Evolutionary conservation across 495 filamentous ascomycete species (phyloP), one percentile per base, ranked within the genome.

Genomic region (Aspergillus olivimuriae): DNA sequence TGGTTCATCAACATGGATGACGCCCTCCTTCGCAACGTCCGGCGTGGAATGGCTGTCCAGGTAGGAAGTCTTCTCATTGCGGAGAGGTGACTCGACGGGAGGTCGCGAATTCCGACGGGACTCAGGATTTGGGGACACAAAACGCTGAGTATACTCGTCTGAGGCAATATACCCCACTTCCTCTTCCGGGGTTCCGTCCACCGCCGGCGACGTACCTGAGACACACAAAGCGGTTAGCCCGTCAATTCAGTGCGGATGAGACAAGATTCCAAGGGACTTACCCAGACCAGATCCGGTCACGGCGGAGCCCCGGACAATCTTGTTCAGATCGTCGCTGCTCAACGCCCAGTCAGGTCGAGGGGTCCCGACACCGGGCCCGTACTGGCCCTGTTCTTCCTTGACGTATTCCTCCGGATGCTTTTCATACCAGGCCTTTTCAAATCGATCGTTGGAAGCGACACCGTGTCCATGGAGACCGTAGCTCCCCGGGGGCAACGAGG

Each of bases 271-370:
- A 12, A 30, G 30, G 16, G 20, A 36, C 63, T 62, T 54, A 87
- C 82, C 82, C 59, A 81, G 62, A 53, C 81, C 83, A 58, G 80
- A 70, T 34, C 82, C 82, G 50, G 70, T 73, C 49, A 69, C 77
- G 28, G 76, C 77, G 24, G 84, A 86, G 34, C 87, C 74, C 34
- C 79, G 72, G 38, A 97, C 90, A 50, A 95, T 82, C 68, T 87
- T 89, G 64, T 94, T 94, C 53, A 99, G 69, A 54, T 95, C 87
- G 33, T 89, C 86, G 47, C 86, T 89, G 62, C 87, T 94, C 78
- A 95, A 72, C 46, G 87, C 89, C 72, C 83, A 92, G 66, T 91
- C 83, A 34, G 81, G 79, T 44, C 82, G 73, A 18, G 78, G 78
- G 18, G 83, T 82, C 35, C 80, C 72, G 43, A 81, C 72, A 31